phyloP scores from a whole-genome alignment of 2,329 filamentous ascomycete genomes.

The Hypoxylon sp. region DNA sequence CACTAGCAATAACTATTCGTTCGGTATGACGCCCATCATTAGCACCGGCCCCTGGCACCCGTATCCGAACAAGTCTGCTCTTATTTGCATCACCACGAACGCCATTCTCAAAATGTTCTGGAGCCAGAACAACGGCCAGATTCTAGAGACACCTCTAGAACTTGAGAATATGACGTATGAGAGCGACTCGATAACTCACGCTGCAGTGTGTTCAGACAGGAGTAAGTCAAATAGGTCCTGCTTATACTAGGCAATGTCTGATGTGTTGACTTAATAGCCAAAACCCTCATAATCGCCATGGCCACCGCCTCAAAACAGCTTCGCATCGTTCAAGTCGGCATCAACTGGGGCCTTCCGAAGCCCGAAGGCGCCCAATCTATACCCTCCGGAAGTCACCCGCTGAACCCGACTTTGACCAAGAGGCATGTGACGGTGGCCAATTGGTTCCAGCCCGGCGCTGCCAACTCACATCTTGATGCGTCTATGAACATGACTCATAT shows the following conservation, averaged over 20 bases:
- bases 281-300: constrained; percentile 68
- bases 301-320: constrained; percentile 76
- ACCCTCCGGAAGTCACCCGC: constrained; percentile 53
- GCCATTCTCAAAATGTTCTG: constrained; percentile 80
- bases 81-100: constrained; percentile 79
- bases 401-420: constrained; percentile 63
- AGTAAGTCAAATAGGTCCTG: constrained; percentile 57
- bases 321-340: constrained; percentile 74
- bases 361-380: constrained; percentile 61
- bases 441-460: constrained; percentile 60
- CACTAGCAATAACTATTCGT: constrained; percentile 66
- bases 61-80: constrained; percentile 71
- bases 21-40: constrained; percentile 70
- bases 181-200: constrained; percentile 81
- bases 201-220: constrained; percentile 76
- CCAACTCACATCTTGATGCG: constrained; percentile 54
- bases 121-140: constrained; percentile 74
- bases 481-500: constrained; percentile 75
- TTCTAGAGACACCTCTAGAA: constrained; percentile 76
- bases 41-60: constrained; percentile 78
- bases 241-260: background rate
- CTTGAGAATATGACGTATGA: constrained; percentile 76
- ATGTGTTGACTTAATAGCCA: constrained; percentile 36
- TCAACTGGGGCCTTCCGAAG: constrained; percentile 75
- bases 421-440: constrained; percentile 65